Evolutionary conservation across 768 basidiomycete species (phyloP), one percentile per base, ranked within the genome.

Genomic region (Auriculariales sp.): DNA sequence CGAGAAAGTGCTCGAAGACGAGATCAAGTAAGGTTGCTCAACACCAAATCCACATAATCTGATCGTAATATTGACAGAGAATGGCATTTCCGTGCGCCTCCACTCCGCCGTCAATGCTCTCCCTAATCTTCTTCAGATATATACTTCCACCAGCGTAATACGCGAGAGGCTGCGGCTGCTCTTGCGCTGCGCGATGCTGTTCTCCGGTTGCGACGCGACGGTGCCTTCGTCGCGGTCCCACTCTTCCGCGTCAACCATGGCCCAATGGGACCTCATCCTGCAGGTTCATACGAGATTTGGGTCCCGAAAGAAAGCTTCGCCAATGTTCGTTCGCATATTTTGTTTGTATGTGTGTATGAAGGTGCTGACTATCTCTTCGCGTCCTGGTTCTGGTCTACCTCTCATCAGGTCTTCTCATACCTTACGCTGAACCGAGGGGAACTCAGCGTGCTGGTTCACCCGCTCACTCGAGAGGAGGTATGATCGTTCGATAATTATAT

Each of bases 261-360:
- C 2, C 83, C 83, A 2, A 74, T 79, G 3, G 83, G 85, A 0
- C 83, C 84, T 14, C 85, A 88, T 64, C 84, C 84, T 3, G 74
- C 78, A 47, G 85, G 85, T 3, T 86, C 83, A 0, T 87, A 85
- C 57, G 85, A 87, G 56, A 78, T 87, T 17, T 88, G 85, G 85
- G 78, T 72, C 24, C 85, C 85, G 1, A 70, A 75, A 0, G 79
- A 84, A 54, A 82, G 83, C 2, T 88, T 88, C 57, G 64, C 73
- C 0, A n/a, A n/a, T n/a, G n/a, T n/a, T n/a, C n/a, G n/a, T n/a
- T n/a, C n/a, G n/a, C n/a, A n/a, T n/a, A n/a, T n/a, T n/a, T n/a
- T n/a, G n/a, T n/a, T n/a, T n/a, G n/a, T n/a, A n/a, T n/a, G n/a
- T n/a, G n/a, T n/a, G n/a, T n/a, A n/a, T n/a, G n/a, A n/a, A n/a